Percentiles rank a stretch among this genome's conserved stretches.
Evolutionary conservation across 345 rosid genomes (phyloP).

Genomic region (Anacardium occidentale): DNA sequence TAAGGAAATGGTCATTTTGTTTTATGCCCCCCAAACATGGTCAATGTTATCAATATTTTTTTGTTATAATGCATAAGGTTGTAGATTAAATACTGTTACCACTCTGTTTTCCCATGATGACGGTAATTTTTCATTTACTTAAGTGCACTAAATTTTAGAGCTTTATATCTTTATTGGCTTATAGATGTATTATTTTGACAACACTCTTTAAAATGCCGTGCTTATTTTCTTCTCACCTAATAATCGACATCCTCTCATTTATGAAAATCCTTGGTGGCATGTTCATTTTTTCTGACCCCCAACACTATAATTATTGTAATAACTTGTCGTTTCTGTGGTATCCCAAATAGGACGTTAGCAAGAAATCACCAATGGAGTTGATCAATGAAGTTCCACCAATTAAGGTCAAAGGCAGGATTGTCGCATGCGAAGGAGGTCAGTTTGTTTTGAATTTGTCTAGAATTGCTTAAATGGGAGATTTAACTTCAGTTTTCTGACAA

Average conservation of each 20-base stretch:
- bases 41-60: no score
- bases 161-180: not conserved
- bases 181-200: not conserved
- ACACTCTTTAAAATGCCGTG: not conserved
- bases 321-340: not conserved
- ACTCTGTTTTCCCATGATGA: not conserved
- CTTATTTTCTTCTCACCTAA: not conserved
- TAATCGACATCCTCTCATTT: not conserved
- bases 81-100: not conserved
- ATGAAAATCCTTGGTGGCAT: not conserved
- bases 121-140: no score
- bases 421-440: conserved; percentile 97
- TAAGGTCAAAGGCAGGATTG: conserved; percentile 92
- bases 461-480: not conserved
- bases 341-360: conserved; percentile 60
- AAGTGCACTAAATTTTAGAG: no score
- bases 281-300: not conserved
- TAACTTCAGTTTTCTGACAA: not conserved
- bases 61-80: not conserved
- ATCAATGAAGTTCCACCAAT: conserved; percentile 97
- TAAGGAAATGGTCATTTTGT: no score
- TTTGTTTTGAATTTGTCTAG: conserved; percentile 4
- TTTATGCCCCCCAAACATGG: no score
- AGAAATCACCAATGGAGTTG: conserved; percentile 98
- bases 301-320: not conserved